Evolutionary conservation across 345 rosid species (phyloP).

Genomic region (Euphorbia tirucalli): DNA sequence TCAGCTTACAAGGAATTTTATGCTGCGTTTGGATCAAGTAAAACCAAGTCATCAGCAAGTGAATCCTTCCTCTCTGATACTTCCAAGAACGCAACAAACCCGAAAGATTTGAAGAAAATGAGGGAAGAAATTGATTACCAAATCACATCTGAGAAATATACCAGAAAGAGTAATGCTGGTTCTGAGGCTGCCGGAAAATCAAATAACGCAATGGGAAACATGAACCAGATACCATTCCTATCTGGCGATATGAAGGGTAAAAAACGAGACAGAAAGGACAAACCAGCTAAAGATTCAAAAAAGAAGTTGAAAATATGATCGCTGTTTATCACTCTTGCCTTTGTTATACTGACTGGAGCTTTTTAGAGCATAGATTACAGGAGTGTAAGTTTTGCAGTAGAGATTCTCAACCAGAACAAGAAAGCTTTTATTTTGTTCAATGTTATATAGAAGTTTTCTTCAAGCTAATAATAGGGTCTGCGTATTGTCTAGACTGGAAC

Average conservation of each 20-base stretch:
- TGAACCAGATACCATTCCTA: constrained; percentile 39
- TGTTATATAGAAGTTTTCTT: no score
- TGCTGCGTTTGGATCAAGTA: constrained; percentile 63
- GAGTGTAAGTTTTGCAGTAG: no score
- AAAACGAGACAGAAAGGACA: constrained; percentile 39
- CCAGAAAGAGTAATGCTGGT: constrained; percentile 19
- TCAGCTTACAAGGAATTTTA: constrained; percentile 62
- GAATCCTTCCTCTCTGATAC: constrained; percentile 43
- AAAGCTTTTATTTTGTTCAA: no score
- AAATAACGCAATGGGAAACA: constrained; percentile 31
- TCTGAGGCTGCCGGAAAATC: constrained; percentile 23
- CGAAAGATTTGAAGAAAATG: constrained; percentile 41
- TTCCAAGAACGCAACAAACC: constrained; percentile 41
- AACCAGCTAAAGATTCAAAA: constrained; percentile 23
- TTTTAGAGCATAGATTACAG: no score
- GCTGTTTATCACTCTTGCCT: constrained; percentile 6
- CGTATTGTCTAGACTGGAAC: no score
- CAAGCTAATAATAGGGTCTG: no score
- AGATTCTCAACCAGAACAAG: no score
- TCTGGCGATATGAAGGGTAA: constrained; percentile 40
- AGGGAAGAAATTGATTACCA: constrained; percentile 48
- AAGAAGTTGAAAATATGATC: constrained; percentile 38
- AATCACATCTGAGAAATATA: constrained; percentile 26
- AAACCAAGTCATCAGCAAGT: constrained; percentile 39
- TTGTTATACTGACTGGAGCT: background rate